Evolutionary conservation across 345 rosid genomes (phyloP).

Genomic region (Tarenaya hassleriana): DNA sequence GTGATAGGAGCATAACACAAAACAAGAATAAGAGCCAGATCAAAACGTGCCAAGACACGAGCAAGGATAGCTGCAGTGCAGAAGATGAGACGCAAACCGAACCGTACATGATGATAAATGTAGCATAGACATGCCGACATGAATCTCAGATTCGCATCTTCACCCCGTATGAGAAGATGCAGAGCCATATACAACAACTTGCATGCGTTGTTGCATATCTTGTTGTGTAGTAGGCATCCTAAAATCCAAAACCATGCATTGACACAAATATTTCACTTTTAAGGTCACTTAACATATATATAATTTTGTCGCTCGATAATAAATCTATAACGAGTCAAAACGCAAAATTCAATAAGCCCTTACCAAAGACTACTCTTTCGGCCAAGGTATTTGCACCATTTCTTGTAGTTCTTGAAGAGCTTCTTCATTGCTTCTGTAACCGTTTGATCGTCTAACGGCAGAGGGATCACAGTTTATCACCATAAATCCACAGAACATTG

Average conservation of each 20-base stretch:
- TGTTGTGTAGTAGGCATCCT: constrained; percentile 99
- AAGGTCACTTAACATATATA: too few species aligned
- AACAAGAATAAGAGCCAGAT: too few species aligned
- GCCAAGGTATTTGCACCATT: constrained; percentile 65
- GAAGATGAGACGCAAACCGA: constrained; percentile 5
- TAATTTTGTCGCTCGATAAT: too few species aligned
- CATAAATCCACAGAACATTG: too few species aligned
- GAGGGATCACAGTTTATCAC: not conserved
- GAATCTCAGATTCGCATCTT: constrained; percentile 96
- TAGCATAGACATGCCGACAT: constrained; percentile 99
- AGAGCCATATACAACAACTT: constrained; percentile 91
- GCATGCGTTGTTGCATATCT: constrained; percentile 95
- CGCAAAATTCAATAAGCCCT: constrained; percentile 11
- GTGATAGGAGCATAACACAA: too few species aligned
- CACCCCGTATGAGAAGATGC: constrained; percentile 98
- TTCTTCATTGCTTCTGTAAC: constrained; percentile 55
- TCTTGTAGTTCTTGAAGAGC: constrained; percentile 58
- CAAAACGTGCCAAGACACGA: too few species aligned
- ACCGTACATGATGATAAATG: constrained; percentile 93
- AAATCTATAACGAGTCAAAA: constrained; percentile 4
- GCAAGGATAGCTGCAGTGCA: not conserved
- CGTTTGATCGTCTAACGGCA: constrained; percentile 56
- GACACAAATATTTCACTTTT: constrained; percentile 3
- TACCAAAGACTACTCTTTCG: constrained; percentile 68
- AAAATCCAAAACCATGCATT: constrained; percentile 22